A percentile compares a stretch with the other conserved stretches of the same genome.
Conservation (phyloP, 208 protist species). For the Leishmania amazonensis region DNA sequence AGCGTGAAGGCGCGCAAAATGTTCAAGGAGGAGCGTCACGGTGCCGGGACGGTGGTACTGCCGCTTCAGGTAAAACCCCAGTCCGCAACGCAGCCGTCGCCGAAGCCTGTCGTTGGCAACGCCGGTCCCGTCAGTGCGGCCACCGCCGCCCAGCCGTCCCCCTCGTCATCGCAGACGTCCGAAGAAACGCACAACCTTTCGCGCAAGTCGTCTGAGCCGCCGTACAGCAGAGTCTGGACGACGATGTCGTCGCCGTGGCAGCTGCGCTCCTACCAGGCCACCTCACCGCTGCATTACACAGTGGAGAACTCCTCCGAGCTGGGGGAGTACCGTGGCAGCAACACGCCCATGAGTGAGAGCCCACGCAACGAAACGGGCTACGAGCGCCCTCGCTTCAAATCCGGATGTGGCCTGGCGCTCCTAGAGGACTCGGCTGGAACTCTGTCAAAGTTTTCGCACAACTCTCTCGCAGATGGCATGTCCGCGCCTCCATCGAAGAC, state of each 20-base stretch:
- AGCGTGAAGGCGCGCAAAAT: slow-evolving; percentile 54
- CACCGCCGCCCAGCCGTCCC: neutral
- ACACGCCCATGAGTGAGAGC: slow-evolving; percentile 8
- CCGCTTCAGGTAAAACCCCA: slow-evolving; percentile 23
- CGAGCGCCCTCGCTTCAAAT: slow-evolving; percentile 1
- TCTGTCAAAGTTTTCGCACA: slow-evolving; percentile 7
- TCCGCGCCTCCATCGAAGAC: neutral
- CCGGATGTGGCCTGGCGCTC: slow-evolving; percentile 39
- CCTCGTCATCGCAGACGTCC: neutral
- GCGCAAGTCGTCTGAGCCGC: neutral
- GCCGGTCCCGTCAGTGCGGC: neutral
- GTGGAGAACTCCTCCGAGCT: slow-evolving; percentile 7
- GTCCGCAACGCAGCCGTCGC: neutral
- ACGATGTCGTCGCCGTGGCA: neutral
- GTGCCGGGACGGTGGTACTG: slow-evolving; percentile 43
- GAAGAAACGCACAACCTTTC: neutral
- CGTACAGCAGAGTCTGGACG: neutral
- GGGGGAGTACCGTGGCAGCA: neutral
- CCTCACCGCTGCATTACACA: neutral
- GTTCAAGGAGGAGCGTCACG: slow-evolving; percentile 38
- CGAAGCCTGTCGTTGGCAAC: neutral
- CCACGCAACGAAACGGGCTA: neutral
- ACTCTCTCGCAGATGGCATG: neutral
- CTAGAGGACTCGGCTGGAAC: slow-evolving; percentile 34
- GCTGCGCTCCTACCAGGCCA: neutral